Percentiles rank a stretch among this genome's conserved stretches.
phyloP scores from a whole-genome alignment of 257 asterid species.

The Haberlea rhodopensis region DNA sequence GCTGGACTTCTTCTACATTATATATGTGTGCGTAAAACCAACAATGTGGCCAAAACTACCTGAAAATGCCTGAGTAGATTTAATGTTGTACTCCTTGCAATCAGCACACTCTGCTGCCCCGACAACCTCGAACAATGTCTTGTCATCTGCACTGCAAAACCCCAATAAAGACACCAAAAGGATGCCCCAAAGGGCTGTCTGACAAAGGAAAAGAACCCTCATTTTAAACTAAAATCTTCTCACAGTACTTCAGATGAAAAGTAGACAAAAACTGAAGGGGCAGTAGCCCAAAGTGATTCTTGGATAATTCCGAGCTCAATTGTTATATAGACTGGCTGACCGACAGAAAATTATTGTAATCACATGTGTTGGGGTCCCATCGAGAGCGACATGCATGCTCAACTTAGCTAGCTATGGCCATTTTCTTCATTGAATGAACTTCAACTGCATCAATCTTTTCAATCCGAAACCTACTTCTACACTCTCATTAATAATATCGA shows the following conservation, averaged over 20 bases:
- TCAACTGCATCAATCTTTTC: not conserved
- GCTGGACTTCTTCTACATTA: too few species aligned
- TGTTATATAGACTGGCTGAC: not conserved
- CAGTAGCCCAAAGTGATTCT: not conserved
- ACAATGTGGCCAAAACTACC: conserved; percentile 36
- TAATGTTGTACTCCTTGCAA: conserved; percentile 39
- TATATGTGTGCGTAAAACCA: too few species aligned
- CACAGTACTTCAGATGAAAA: not conserved
- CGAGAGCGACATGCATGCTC: not conserved
- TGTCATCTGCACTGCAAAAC: conserved; percentile 40
- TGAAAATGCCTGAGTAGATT: conserved; percentile 38
- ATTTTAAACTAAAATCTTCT: conserved; percentile 23
- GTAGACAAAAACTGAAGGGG: not conserved
- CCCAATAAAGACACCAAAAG: conserved; percentile 32
- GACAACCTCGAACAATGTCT: conserved; percentile 43
- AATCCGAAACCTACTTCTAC: not conserved
- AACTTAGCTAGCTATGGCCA: not conserved
- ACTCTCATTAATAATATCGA: not conserved
- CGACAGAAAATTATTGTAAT: not conserved
- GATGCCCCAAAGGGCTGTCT: conserved; percentile 23
- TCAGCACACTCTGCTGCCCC: conserved; percentile 60
- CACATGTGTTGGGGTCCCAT: not conserved
- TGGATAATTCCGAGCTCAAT: not conserved
- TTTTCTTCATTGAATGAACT: conserved; percentile 1
- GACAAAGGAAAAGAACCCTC: conserved; percentile 52